Percentiles rank a stretch among this genome's conserved stretches.
Conservation (phyloP, 805 yeast species). For the Tetrapisispora arboricola region DNA sequence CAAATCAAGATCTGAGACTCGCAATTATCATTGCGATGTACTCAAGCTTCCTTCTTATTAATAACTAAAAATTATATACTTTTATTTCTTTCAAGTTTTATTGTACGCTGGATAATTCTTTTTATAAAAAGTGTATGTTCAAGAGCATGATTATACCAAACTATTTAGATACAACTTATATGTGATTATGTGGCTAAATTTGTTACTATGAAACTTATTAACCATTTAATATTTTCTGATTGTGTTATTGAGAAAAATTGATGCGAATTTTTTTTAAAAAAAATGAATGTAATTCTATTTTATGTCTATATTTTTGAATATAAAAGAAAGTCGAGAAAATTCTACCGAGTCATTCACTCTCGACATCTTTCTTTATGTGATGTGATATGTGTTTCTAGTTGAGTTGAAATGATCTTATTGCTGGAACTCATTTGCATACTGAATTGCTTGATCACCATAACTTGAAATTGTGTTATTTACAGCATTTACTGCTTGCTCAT, state of each 20-base stretch:
- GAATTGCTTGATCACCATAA: slow-evolving; percentile 27
- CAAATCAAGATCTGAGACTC: background rate
- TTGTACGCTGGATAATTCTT: too few relatives aligned
- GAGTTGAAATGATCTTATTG: slow-evolving; percentile 4
- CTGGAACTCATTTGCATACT: slow-evolving; percentile 27
- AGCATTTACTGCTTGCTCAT: slow-evolving; percentile 6
- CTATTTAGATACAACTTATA: background rate
- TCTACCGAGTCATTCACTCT: background rate
- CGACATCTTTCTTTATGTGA: background rate
- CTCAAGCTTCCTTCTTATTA: too few relatives aligned
- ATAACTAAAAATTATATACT: too few relatives aligned
- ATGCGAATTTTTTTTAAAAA: background rate
- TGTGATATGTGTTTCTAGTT: background rate
- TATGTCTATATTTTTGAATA: too few relatives aligned
- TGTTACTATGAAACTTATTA: background rate
- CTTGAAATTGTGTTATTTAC: slow-evolving; percentile 19
- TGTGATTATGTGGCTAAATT: background rate
- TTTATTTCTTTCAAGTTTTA: too few relatives aligned
- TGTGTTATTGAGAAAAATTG: background rate
- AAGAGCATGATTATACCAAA: background rate
- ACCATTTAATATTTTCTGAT: background rate
- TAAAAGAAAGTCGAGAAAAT: too few relatives aligned
- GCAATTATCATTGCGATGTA: too few relatives aligned
- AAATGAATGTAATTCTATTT: background rate
- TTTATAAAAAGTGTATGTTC: background rate